Conservation (phyloP, 129 eudicot species). For the Saposhnikovia divaricata region DNA sequence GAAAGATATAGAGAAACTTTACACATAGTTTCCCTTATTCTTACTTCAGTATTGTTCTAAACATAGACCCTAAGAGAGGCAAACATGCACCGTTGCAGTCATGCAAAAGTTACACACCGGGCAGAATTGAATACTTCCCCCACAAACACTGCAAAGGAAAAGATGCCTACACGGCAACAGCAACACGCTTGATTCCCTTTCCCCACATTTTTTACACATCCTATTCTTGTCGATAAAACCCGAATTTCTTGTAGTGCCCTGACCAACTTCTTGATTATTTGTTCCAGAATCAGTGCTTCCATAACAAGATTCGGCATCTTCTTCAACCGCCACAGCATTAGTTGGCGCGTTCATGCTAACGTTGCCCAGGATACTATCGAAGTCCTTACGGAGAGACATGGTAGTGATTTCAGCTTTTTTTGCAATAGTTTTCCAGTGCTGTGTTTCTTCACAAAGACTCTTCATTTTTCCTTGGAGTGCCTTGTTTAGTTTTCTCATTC, state of each 20-base stretch:
- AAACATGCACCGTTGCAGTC: slow-evolving; percentile 35
- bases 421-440: slow-evolving; percentile 26
- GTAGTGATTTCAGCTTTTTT: slow-evolving; percentile 28
- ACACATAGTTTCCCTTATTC: neutral
- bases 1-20: neutral
- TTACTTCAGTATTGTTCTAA: neutral
- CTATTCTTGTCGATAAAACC: slow-evolving; percentile 7
- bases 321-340: slow-evolving; percentile 16
- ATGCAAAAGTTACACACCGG: slow-evolving; percentile 31
- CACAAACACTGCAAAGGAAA: slow-evolving; percentile 31
- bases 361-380: slow-evolving; percentile 29
- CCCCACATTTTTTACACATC: slow-evolving; percentile 35
- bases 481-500: slow-evolving; percentile 23
- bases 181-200: slow-evolving; percentile 36
- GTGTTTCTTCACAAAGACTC: slow-evolving; percentile 23
- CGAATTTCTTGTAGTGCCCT: neutral
- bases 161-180: slow-evolving; percentile 44
- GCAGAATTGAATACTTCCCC: slow-evolving; percentile 20
- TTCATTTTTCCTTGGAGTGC: slow-evolving; percentile 32
- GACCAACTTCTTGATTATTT: neutral
- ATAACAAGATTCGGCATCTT: slow-evolving; percentile 37
- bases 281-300: slow-evolving; percentile 23
- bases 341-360: slow-evolving; percentile 12
- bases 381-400: slow-evolving; percentile 22
- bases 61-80: slow-evolving; percentile 16